Percentiles rank a stretch among this genome's conserved stretches.
Conservation (phyloP, 169 alveolate species). For the Neospora caninum region DNA sequence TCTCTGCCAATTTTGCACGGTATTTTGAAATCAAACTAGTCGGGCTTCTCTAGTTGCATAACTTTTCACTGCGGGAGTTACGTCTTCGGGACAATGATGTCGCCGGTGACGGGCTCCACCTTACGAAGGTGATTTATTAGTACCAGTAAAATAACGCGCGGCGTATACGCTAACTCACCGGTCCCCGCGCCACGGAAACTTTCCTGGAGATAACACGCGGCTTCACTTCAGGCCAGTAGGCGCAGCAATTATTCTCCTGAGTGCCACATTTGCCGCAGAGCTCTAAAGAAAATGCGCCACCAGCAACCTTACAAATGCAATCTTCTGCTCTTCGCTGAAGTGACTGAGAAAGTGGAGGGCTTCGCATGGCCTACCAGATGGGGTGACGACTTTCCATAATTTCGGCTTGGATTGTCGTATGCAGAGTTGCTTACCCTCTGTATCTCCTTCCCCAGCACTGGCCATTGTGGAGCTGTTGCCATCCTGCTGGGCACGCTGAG, state of each 20-base stretch:
- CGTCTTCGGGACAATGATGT: background rate
- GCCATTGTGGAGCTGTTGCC: conserved; percentile 20
- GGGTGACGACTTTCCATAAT: background rate
- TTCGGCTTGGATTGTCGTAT: background rate
- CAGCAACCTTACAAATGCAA: background rate
- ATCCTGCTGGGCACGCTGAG: conserved; percentile 21
- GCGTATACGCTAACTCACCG: background rate
- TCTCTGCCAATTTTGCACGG: too few species aligned
- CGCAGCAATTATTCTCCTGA: conserved; percentile 51
- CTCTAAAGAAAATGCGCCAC: background rate
- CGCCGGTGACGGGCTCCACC: conserved; percentile 37
- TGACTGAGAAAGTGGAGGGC: conserved; percentile 17
- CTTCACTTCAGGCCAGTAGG: conserved; percentile 43
- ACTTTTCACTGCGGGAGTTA: background rate
- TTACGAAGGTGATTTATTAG: background rate
- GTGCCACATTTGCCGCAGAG: background rate
- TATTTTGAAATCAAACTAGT: too few species aligned
- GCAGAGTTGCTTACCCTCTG: conserved; percentile 18
- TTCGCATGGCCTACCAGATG: conserved; percentile 37
- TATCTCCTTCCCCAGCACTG: conserved; percentile 52
- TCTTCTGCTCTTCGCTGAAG: conserved; percentile 18
- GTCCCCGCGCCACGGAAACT: conserved; percentile 30
- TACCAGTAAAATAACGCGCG: background rate
- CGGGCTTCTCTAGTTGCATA: too few species aligned
- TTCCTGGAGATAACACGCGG: background rate